Conservation (phyloP, 495 filamentous ascomycete species). For the Rusavskia elegans region DNA sequence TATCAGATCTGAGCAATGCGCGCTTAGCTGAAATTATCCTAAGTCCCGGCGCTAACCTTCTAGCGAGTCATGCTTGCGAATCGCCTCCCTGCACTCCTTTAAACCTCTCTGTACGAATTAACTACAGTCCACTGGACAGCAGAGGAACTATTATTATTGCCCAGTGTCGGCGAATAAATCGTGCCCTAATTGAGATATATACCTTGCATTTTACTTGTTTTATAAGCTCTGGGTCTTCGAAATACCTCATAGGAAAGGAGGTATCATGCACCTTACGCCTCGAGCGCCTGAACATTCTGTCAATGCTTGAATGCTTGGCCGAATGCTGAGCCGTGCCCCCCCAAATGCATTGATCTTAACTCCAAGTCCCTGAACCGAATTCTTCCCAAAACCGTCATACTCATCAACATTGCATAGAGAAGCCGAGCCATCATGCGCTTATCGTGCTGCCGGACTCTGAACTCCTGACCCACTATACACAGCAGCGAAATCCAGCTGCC, state of each 20-base stretch:
- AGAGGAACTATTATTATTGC: no score
- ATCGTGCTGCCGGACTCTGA: constrained; percentile 1
- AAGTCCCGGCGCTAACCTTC: neutral
- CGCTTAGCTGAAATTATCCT: neutral
- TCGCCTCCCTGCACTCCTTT: no score
- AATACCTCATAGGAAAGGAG: no score
- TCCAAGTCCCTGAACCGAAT: neutral
- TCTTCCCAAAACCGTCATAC: neutral
- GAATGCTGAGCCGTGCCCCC: neutral
- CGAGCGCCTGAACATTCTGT: neutral
- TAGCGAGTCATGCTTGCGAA: no score
- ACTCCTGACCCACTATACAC: constrained; percentile 23
- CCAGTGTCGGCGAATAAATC: no score
- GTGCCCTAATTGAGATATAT: no score
- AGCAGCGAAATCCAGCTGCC: constrained; percentile 33
- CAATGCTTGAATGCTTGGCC: neutral
- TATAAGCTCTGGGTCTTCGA: no score
- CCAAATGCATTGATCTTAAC: neutral
- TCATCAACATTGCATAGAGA: neutral
- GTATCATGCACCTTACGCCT: neutral
- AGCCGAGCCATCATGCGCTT: neutral
- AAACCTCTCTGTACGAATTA: no score
- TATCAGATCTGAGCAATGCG: neutral
- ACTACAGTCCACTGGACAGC: no score
- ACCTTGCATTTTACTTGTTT: no score